Evolutionary conservation across 1,284 basidiomycete genomes (phyloP), one percentile per base, ranked within the genome.

Genomic region (Puccinia polysora): DNA sequence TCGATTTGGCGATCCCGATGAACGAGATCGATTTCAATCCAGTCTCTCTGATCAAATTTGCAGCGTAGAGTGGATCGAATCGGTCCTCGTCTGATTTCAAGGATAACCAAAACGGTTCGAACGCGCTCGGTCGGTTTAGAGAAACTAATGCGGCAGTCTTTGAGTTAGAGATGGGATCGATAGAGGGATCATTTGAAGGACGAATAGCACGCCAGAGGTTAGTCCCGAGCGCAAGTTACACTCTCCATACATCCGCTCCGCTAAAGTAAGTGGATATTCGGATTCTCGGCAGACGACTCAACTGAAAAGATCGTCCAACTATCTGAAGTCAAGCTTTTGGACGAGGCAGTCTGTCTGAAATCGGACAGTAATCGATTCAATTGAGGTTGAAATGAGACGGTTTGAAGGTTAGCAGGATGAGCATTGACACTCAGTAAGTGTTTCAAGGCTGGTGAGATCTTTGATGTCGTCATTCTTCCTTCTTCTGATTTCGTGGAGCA

Each of bases 11-110:
- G 70, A 95, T 91, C 49, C 93, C 93, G 75, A 91, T 86, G 80
- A 96, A 93, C 75, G 93, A 90, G 78, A 89, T 87, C 77, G 90
- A 93, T 82, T 98, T 97, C 79, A 98, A 80, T 4, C 91, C 91
- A 8, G 89, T 86, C 82, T 98, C 95, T 64, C 95, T 86, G 86
- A 97, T 93, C 76, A 93, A 80, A 75, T 86, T 88, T 75, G 89
- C 90, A 76, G 85, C 76, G 20, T 78, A 75, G 32, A 76, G 7
- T 23, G 15, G n/a, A 2, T 4, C 34, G 1, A 25, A 38, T 12
- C 18, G 20, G 1, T 38, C 12, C 20, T 58, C 28, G 15, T 40
- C 25, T 12, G 59, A 32, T n/a, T 28, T 49, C 8, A 72, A 18
- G 5, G 36, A 20, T 45, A n/a, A 10, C 30, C 40, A 40, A 20